Percentiles rank a stretch among this genome's conserved stretches.
Evolutionary conservation across 208 protist species (phyloP).

Genomic region (Leptomonas pyrrhocoris): DNA sequence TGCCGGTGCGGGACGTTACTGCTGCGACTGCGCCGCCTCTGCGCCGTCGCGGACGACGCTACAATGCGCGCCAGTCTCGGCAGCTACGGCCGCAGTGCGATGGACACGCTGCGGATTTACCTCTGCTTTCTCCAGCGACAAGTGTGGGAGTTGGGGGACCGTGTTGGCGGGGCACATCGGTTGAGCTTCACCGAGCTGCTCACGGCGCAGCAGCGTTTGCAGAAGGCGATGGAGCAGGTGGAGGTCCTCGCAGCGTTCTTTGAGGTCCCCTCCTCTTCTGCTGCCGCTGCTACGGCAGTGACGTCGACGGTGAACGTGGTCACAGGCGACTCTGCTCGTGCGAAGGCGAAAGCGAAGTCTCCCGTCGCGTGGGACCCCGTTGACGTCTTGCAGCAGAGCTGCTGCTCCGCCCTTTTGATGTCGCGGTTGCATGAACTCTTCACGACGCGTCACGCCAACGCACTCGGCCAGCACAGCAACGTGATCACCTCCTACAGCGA

Average conservation of each 20-base stretch:
- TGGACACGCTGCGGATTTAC: constrained; percentile 49
- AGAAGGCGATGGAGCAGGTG: constrained; percentile 42
- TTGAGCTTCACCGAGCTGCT: constrained; percentile 67
- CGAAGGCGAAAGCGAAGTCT: not conserved
- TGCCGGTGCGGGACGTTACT: constrained; percentile 77
- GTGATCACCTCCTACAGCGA: constrained; percentile 15
- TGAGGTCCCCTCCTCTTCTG: constrained; percentile 26
- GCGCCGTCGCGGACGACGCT: constrained; percentile 41
- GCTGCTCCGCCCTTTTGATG: constrained; percentile 71
- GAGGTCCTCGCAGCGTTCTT: constrained; percentile 62
- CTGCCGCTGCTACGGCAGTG: not conserved
- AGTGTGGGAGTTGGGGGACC: constrained; percentile 49
- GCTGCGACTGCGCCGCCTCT: constrained; percentile 60
- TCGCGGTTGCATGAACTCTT: constrained; percentile 56
- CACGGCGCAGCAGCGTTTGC: constrained; percentile 49
- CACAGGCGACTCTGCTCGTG: not conserved
- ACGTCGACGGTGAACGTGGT: not conserved
- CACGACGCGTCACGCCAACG: constrained; percentile 35
- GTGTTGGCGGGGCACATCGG: constrained; percentile 48
- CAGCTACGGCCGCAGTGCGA: constrained; percentile 72
- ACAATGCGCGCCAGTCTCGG: constrained; percentile 58
- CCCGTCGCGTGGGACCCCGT: constrained; percentile 28
- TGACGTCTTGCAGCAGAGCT: constrained; percentile 17
- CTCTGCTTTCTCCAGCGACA: constrained; percentile 53
- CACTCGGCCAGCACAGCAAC: constrained; percentile 32